phyloP scores from a whole-genome alignment of 257 asterid genomes.

The Gentiana dahurica region DNA sequence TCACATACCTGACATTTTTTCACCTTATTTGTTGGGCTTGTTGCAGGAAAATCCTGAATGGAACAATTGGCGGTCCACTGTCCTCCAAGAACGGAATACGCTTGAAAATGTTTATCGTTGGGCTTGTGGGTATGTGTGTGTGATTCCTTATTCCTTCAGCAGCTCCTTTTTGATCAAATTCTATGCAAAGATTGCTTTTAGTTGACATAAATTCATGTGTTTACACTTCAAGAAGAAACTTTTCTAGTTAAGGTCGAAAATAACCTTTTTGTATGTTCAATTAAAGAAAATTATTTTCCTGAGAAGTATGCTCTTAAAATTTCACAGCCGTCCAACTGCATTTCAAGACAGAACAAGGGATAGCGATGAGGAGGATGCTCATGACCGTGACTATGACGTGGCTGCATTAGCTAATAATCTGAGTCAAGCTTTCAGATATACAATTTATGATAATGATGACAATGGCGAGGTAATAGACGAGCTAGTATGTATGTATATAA shows the following conservation, averaged over 20 bases:
- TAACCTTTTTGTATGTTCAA: too few species aligned
- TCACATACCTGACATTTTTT: not conserved
- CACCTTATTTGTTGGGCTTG: slow-evolving; percentile 3
- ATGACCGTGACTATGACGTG: slow-evolving; percentile 88
- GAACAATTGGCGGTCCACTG: slow-evolving; percentile 64
- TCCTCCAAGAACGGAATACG: slow-evolving; percentile 68
- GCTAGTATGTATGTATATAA: too few species aligned
- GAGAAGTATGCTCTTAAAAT: slow-evolving; percentile 2
- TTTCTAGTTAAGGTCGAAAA: too few species aligned
- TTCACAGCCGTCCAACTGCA: slow-evolving; percentile 89
- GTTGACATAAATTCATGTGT: not conserved
- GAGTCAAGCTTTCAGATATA: slow-evolving; percentile 84
- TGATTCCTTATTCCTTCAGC: slow-evolving; percentile 7
- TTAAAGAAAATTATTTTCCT: not conserved
- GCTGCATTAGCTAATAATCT: slow-evolving; percentile 85
- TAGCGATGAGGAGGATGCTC: slow-evolving; percentile 84
- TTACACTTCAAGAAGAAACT: not conserved
- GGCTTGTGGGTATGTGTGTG: slow-evolving; percentile 80
- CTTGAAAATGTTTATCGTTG: slow-evolving; percentile 71
- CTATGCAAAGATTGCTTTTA: not conserved
- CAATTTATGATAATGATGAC: slow-evolving; percentile 70
- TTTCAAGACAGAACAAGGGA: slow-evolving; percentile 77
- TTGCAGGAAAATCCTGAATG: slow-evolving; percentile 61
- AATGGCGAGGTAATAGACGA: slow-evolving; percentile 44
- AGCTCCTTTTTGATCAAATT: not conserved